Percentiles rank a stretch among this genome's conserved stretches.
Conservation (phyloP, 176 grass and related monocot genomes). For the Musa beccarii region DNA sequence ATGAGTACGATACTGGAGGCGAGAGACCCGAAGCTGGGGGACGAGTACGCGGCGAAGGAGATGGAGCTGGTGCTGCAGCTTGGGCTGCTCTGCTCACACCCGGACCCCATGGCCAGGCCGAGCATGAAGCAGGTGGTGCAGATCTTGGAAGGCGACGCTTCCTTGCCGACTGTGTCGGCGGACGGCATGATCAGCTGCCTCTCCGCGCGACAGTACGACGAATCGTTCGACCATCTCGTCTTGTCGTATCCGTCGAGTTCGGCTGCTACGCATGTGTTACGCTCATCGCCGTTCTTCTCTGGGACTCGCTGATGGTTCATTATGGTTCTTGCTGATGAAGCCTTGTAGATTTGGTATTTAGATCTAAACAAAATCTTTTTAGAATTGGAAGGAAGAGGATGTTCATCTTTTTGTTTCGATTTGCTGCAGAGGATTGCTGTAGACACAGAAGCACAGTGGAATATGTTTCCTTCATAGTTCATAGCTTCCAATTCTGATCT, state of each 20-base stretch:
- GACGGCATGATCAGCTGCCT: background rate
- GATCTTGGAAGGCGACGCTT: slow-evolving; percentile 27
- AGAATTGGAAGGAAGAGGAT: too few species aligned
- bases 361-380: background rate
- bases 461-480: too few species aligned
- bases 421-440: too few species aligned
- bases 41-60: slow-evolving; percentile 8
- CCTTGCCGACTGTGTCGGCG: slow-evolving; percentile 25
- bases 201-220: background rate
- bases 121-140: slow-evolving; percentile 35
- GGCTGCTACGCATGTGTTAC: background rate
- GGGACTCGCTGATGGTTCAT: background rate
- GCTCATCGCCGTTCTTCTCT: background rate
- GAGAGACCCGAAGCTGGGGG: slow-evolving; percentile 13
- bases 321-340: background rate
- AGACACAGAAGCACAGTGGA: too few species aligned
- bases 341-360: background rate
- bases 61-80: slow-evolving; percentile 25
- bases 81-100: slow-evolving; percentile 36
- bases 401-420: too few species aligned
- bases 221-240: background rate
- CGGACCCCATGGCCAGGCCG: slow-evolving; percentile 27
- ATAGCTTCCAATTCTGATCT: too few species aligned
- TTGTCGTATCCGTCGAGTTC: background rate
- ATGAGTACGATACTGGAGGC: slow-evolving; percentile 11